phyloP scores from a whole-genome alignment of 768 basidiomycete genomes.

The Tephrocybe sp. region DNA sequence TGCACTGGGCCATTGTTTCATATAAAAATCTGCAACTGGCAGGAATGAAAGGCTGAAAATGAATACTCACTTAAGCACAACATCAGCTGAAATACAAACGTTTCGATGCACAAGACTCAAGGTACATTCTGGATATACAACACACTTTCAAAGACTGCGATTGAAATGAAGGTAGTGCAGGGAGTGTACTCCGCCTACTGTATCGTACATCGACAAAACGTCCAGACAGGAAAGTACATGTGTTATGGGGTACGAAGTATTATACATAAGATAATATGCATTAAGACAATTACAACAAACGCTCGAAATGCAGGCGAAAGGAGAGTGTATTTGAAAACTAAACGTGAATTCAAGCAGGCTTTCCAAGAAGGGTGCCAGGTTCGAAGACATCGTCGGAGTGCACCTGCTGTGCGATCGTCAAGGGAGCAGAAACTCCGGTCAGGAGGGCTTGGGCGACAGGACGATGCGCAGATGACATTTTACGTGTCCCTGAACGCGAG shows the following conservation, averaged over 20 bases:
- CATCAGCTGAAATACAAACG: too few species aligned
- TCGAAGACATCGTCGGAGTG: constrained; percentile 54
- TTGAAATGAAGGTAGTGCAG: constrained; percentile 1
- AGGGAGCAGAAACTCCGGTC: constrained; percentile 38
- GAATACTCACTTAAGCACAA: too few species aligned
- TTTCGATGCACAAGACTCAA: too few species aligned
- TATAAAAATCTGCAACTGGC: too few species aligned
- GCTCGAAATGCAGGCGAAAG: not conserved
- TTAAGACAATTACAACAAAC: constrained; percentile 10
- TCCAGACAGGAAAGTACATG: too few species aligned
- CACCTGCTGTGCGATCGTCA: constrained; percentile 24
- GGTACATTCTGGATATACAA: too few species aligned
- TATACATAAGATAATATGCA: not conserved
- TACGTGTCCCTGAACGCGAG: constrained; percentile 40
- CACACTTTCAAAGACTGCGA: too few species aligned
- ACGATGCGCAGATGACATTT: constrained; percentile 26
- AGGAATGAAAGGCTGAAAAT: too few species aligned
- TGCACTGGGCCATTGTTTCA: too few species aligned
- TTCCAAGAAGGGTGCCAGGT: constrained; percentile 72
- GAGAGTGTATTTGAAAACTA: not conserved
- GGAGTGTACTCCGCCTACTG: constrained; percentile 5
- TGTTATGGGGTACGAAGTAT: not conserved
- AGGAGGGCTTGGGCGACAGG: constrained; percentile 28
- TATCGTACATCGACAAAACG: too few species aligned
- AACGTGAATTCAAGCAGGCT: constrained; percentile 30